Conservation (phyloP, 2,329 filamentous ascomycete species). For the Alternaria brassicae region DNA sequence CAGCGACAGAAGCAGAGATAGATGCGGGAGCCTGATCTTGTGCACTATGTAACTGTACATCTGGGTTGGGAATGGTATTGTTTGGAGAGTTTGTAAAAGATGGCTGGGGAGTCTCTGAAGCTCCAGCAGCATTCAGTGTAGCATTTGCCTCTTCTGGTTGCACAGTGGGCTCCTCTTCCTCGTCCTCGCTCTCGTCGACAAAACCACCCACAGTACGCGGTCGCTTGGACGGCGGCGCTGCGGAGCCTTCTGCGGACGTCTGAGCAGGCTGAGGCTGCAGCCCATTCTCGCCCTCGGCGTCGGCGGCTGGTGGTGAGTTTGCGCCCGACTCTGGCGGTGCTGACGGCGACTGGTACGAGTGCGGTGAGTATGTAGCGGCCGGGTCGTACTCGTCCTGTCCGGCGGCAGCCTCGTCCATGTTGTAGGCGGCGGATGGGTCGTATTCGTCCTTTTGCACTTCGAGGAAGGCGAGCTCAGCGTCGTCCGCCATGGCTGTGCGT, state of each 20-base stretch:
- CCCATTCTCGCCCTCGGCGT: slow-evolving; percentile 30
- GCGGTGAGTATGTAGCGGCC: slow-evolving; percentile 32
- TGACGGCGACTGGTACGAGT: slow-evolving; percentile 38
- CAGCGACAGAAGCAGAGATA: slow-evolving; percentile 49
- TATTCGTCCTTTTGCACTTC: slow-evolving; percentile 55
- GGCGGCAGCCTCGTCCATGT: slow-evolving; percentile 54
- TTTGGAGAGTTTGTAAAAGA: slow-evolving; percentile 63
- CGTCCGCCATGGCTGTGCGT: slow-evolving; percentile 56
- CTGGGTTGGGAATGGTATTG: slow-evolving; percentile 61
- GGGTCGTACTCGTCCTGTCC: slow-evolving; percentile 54
- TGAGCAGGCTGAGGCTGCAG: slow-evolving; percentile 32
- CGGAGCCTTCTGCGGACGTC: slow-evolving; percentile 35
- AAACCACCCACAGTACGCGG: slow-evolving; percentile 66
- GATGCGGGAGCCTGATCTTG: slow-evolving; percentile 58
- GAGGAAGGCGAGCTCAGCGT: slow-evolving; percentile 62
- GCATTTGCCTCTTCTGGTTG: slow-evolving; percentile 58
- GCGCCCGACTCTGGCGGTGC: slow-evolving; percentile 38
- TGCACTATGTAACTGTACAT: slow-evolving; percentile 68
- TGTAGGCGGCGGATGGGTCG: slow-evolving; percentile 50
- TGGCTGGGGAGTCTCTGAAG: slow-evolving; percentile 60
- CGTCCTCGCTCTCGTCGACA: slow-evolving; percentile 68
- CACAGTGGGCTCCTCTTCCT: slow-evolving; percentile 57
- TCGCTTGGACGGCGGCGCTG: slow-evolving; percentile 49
- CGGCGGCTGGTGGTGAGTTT: slow-evolving; percentile 35
- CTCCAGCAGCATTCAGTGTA: slow-evolving; percentile 57